Base-by-base conservation (phyloP, 257 asterid species). In the Apocynum venetum region DNA sequence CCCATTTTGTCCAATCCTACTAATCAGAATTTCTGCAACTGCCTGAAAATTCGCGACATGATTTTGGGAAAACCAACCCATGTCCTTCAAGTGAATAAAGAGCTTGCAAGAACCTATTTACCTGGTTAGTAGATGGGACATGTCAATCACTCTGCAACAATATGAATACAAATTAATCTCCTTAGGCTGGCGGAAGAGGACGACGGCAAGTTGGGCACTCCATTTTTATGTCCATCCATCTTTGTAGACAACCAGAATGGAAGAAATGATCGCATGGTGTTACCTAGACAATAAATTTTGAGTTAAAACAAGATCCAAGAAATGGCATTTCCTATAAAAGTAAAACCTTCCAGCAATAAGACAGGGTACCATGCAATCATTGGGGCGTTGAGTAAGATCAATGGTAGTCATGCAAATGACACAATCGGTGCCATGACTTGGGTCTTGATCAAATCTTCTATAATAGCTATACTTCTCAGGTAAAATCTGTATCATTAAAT, bases 211-310 rank as follows among this genome's bases (percentile, higher is more conserved):
- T 95, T 19, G 99, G 99, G 84, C 99, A 95, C 87, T 95, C 99
- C 99, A 95, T 93, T 86, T 95, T 95, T 74, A 95, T 88, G 87
- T 95, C 99, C 99, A 95, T 93, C 99, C 99, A 95, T 87, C 97
- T 88, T 82, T 91, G 98, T 80, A 95, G 80, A 74, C 99, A 95
- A 35, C 94, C 88, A 11, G 92, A 82, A 84, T 95, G 99, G 81
- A 93, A 95, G 91, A 93, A 91, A 89, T 95, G 99, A 76, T 95
- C 99, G 73, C 98, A 93, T 1, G 99, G 99, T 12, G 97, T 95
- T 73, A 91, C 97, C 97, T 94, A 76, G 55, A 75, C 38, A 67
- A 68, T 35, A 40, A 71, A 55, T 1, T 71, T 35, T 38, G 57
- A 49, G 65, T 80, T 48, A 72, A 41, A 38, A 61, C 43, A 52